Conservation (phyloP, 441 rosid genomes). For the Eutrema salsugineum region DNA sequence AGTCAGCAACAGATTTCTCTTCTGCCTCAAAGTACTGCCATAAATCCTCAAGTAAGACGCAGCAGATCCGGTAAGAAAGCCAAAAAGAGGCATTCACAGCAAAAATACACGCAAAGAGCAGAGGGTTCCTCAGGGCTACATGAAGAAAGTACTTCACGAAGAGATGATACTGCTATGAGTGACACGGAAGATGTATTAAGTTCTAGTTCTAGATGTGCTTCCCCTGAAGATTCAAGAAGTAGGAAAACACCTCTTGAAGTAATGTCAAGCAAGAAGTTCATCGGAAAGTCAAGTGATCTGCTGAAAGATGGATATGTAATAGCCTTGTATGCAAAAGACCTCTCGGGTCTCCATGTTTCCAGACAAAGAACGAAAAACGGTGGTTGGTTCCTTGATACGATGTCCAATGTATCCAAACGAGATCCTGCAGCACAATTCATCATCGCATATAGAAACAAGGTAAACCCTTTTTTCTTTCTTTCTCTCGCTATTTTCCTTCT, state of each 20-base stretch:
- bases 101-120: conserved; percentile 53
- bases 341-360: conserved; percentile 68
- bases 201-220: conserved; percentile 80
- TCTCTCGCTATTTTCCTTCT: background rate
- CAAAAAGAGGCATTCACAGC: conserved; percentile 87
- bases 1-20: conserved; percentile 51
- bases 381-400: conserved; percentile 89
- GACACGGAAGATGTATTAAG: conserved; percentile 79
- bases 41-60: conserved; percentile 61
- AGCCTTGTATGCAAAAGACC: conserved; percentile 82
- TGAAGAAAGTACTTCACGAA: conserved; percentile 67
- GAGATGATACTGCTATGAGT: conserved; percentile 85
- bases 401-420: conserved; percentile 86
- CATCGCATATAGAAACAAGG: conserved; percentile 85
- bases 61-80: conserved; percentile 92
- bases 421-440: conserved; percentile 99
- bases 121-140: conserved; percentile 58
- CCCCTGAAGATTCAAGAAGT: conserved; percentile 78
- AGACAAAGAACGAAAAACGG: conserved; percentile 96
- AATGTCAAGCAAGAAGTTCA: conserved; percentile 49
- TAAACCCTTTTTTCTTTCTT: background rate
- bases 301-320: conserved; percentile 89
- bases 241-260: conserved; percentile 78
- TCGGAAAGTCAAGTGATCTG: conserved; percentile 51
- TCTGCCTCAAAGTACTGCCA: conserved; percentile 41